Conservation (phyloP, 495 filamentous ascomycete species). For the Amniculicola lignicola region DNA sequence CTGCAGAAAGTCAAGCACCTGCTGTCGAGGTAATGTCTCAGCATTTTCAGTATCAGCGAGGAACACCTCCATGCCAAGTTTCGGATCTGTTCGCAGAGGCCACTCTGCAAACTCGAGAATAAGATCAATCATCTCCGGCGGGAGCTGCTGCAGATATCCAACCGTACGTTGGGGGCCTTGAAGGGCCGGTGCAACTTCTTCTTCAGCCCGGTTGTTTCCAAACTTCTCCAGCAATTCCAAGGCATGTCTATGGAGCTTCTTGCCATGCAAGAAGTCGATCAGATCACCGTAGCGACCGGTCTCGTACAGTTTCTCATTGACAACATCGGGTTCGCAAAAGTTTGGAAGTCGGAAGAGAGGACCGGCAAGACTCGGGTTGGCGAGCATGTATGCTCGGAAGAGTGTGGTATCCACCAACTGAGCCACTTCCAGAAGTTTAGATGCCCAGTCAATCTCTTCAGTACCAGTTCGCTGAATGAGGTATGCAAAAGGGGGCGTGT, state of each 20-base stretch:
- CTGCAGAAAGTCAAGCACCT: conserved; percentile 70
- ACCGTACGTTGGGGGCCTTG: conserved; percentile 81
- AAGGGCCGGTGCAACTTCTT: conserved; percentile 63
- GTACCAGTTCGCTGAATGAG: conserved; percentile 45
- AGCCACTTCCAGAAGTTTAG: conserved; percentile 69
- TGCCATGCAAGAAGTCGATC: conserved; percentile 95
- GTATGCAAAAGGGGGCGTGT: conserved; percentile 40
- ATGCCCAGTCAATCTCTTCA: conserved; percentile 61
- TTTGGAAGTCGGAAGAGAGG: conserved; percentile 94
- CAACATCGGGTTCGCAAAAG: conserved; percentile 93
- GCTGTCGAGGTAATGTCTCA: conserved; percentile 76
- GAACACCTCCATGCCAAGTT: conserved; percentile 93
- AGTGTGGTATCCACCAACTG: conserved; percentile 86
- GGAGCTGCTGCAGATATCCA: conserved; percentile 82
- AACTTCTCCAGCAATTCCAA: conserved; percentile 80
- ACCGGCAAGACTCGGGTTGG: conserved; percentile 75
- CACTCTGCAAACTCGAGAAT: conserved; percentile 89
- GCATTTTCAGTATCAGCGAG: conserved; percentile 91
- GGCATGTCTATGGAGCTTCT: conserved; percentile 86
- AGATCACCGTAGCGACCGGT: conserved; percentile 87
- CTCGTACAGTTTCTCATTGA: conserved; percentile 87
- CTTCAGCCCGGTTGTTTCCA: conserved; percentile 66
- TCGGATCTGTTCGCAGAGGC: conserved; percentile 70
- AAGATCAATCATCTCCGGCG: conserved; percentile 82
- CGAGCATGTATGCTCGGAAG: conserved; percentile 91